These are phyloP conservation scores for Bipolaris zeicola DNA, from an alignment of 2,329 filamentous ascomycete species.

Conservation along the genomic window DNA sequence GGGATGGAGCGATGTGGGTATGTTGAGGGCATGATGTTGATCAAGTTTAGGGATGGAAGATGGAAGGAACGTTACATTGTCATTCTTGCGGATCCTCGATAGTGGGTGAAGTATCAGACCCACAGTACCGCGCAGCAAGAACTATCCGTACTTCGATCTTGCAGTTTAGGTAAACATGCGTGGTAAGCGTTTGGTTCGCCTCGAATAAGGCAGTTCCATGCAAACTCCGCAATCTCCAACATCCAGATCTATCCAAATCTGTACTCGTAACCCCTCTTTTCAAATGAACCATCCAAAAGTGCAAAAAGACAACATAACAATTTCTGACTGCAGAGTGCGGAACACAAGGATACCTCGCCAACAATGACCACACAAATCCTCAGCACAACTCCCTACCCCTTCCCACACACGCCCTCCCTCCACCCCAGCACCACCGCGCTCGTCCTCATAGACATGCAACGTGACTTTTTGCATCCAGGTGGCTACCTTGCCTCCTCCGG, in stretches of 20 bases:
- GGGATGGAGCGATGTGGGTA: neutral
- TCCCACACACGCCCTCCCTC: slow-evolving; percentile 50
- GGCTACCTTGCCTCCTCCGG: slow-evolving; percentile 60
- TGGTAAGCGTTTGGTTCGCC: neutral
- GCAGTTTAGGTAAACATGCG: neutral
- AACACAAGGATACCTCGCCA: no score
- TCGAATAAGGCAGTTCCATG: neutral
- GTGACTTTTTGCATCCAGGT: slow-evolving; percentile 57
- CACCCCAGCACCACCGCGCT: slow-evolving; percentile 55
- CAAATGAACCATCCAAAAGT: no score
- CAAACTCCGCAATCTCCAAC: no score
- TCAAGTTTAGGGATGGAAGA: neutral
- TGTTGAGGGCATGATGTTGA: neutral
- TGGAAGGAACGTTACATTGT: neutral
- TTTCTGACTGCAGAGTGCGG: no score
- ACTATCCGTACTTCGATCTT: neutral
- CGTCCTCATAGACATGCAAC: slow-evolving; percentile 62
- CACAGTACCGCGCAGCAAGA: neutral
- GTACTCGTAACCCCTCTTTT: neutral
- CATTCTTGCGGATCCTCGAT: neutral
- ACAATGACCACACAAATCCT: slow-evolving; percentile 29
- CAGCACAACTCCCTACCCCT: slow-evolving; percentile 45
- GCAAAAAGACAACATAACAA: no score
- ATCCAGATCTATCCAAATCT: neutral
- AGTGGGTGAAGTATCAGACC: neutral